phyloP scores from a whole-genome alignment of 1,139 yeast species.

The Candida smagusa region DNA sequence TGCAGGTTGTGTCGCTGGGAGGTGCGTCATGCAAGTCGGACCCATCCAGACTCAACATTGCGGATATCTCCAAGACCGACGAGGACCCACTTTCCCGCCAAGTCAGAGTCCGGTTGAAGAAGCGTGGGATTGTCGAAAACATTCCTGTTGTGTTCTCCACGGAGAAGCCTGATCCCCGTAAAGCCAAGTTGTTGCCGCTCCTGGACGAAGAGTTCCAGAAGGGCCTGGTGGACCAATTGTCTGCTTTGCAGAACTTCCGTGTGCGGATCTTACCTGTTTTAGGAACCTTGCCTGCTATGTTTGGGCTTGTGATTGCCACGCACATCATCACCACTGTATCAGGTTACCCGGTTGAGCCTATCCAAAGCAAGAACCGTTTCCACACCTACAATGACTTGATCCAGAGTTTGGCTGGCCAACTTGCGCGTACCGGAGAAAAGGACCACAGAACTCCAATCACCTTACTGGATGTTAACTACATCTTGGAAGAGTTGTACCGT shows the following conservation, averaged over 20 bases:
- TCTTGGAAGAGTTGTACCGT: slow-evolving; percentile 88
- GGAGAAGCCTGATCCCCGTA: slow-evolving; percentile 93
- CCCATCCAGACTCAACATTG: slow-evolving; percentile 44
- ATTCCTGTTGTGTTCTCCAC: slow-evolving; percentile 90
- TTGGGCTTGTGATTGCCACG: slow-evolving; percentile 87
- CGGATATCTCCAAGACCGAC: slow-evolving; percentile 56
- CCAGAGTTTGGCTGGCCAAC: slow-evolving; percentile 85
- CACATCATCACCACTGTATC: slow-evolving; percentile 74
- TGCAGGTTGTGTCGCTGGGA: slow-evolving; percentile 81
- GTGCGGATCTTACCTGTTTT: slow-evolving; percentile 91
- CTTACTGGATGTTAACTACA: slow-evolving; percentile 69
- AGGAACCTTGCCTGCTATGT: slow-evolving; percentile 96
- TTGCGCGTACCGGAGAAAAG: slow-evolving; percentile 64
- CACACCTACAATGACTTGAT: slow-evolving; percentile 80
- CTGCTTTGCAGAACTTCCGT: slow-evolving; percentile 85
- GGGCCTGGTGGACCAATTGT: slow-evolving; percentile 83
- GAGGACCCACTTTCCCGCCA: slow-evolving; percentile 93
- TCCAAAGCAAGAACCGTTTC: slow-evolving; percentile 86
- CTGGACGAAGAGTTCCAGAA: slow-evolving; percentile 74
- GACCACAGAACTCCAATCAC: slow-evolving; percentile 76
- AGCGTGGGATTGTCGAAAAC: slow-evolving; percentile 64
- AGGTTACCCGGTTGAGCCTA: slow-evolving; percentile 84
- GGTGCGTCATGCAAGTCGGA: slow-evolving; percentile 84
- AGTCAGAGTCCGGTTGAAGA: slow-evolving; percentile 78
- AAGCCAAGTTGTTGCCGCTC: slow-evolving; percentile 81